phyloP scores from a whole-genome alignment of 1,139 yeast genomes.

The Meyerozyma smithsonii region DNA sequence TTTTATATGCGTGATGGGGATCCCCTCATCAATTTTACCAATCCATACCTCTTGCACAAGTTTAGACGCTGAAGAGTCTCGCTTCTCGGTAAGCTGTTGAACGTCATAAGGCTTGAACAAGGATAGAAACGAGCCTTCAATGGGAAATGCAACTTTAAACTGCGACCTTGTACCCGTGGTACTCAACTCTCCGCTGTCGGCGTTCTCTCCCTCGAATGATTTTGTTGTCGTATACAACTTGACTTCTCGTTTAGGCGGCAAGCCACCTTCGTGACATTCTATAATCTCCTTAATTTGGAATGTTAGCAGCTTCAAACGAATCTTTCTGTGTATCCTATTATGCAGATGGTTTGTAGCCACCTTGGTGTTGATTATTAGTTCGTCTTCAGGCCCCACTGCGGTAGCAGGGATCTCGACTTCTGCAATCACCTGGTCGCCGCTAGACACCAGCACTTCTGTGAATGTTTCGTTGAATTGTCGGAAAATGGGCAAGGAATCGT shows the following conservation, averaged over 20 bases:
- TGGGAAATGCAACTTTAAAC: conserved; percentile 31
- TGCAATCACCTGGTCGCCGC: conserved; percentile 38
- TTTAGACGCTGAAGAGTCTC: neutral
- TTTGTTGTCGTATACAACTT: conserved; percentile 28
- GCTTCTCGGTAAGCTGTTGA: neutral
- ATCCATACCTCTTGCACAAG: conserved; percentile 6
- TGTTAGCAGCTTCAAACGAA: conserved; percentile 41
- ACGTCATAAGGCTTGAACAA: neutral
- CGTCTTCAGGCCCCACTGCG: conserved; percentile 50
- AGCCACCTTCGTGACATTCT: conserved; percentile 46
- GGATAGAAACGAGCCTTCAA: conserved; percentile 17
- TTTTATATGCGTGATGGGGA: conserved; percentile 42
- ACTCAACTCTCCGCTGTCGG: conserved; percentile 17
- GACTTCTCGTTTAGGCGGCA: conserved; percentile 32
- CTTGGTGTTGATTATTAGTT: conserved; percentile 33
- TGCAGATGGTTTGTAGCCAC: conserved; percentile 33
- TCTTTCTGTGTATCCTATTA: conserved; percentile 28
- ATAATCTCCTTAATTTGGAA: conserved; percentile 49
- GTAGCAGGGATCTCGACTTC: conserved; percentile 41
- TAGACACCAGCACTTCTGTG: conserved; percentile 30
- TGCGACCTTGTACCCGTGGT: conserved; percentile 27
- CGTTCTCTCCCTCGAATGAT: conserved; percentile 17
- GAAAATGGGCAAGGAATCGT: conserved; percentile 51
- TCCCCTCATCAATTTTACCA: conserved; percentile 32
- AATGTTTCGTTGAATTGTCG: conserved; percentile 51